Evolutionary conservation across 2,329 filamentous ascomycete genomes (phyloP), one percentile per base, ranked within the genome.

Genomic region (Cladosporium austrohemisphaericum): DNA sequence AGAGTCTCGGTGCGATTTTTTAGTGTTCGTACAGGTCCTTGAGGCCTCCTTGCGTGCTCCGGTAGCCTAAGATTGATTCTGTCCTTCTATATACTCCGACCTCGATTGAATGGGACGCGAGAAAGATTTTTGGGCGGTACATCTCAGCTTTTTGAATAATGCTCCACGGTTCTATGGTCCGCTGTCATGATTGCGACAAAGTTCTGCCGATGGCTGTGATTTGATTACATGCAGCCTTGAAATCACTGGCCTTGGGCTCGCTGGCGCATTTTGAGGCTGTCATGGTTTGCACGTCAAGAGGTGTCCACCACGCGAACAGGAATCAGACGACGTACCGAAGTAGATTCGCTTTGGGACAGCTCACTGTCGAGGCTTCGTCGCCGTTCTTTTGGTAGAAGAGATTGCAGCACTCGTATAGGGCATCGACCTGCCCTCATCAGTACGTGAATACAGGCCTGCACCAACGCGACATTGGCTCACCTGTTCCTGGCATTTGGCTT

Each of bases 1-100:
- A 97, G 93, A 98, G 93, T 98, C 93, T 94, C 92, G 91, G 86
- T 86, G 83, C 83, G 87, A 83, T 86, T 82, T 59, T 71, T 91
- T 88, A 88, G 80, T 97, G 81, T 86, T 89, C 90, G 83, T 87
- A 88, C 87, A 94, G 88, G 81, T 85, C 83, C 71, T 58, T 53
- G 77, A 73, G 85, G 76, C 79, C 87, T 91, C 86, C 54, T 75
- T 76, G 88, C 91, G 92, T 88, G 93, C 93, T 98, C 90, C 91
- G 88, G 90, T 87, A 78, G 87, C 86, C 92, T 86, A 88, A 94
- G 88, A 86, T 68, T 76, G 52, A 81, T 75, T 71, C 71, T 74
- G 75, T 77, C 53, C 83, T 80, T 82, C 66, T 71, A 61, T 64
- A 86, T 80, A 80, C 80, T 71, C 70, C 64, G 63, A 65, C 70